Conservation (phyloP, 1,139 yeast species). For the Eremothecium coryli region DNA sequence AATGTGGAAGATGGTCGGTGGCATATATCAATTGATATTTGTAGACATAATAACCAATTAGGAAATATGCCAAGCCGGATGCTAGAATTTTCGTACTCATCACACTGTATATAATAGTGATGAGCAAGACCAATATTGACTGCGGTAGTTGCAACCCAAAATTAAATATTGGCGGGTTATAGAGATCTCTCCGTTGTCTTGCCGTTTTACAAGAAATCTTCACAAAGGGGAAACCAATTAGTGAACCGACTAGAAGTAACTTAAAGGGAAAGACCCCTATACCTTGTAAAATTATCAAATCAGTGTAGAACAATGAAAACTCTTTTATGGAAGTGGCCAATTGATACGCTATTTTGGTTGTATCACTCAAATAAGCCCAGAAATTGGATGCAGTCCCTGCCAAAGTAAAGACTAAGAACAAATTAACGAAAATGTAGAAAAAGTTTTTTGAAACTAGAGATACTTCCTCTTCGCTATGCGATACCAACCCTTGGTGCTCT, state of each 20-base stretch:
- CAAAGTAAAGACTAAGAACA: conserved; percentile 68
- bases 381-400: conserved; percentile 74
- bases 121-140: conserved; percentile 65
- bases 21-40: conserved; percentile 74
- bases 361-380: conserved; percentile 69
- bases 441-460: conserved; percentile 69
- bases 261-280: conserved; percentile 72
- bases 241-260: conserved; percentile 55
- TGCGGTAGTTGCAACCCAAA: conserved; percentile 78
- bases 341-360: conserved; percentile 65
- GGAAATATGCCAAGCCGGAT: conserved; percentile 65
- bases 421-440: conserved; percentile 67
- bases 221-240: conserved; percentile 49
- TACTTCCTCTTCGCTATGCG: conserved; percentile 67
- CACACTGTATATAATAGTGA: conserved; percentile 67
- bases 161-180: conserved; percentile 69
- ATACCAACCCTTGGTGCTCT: conserved; percentile 58
- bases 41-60: conserved; percentile 67
- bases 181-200: conserved; percentile 56
- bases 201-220: conserved; percentile 57
- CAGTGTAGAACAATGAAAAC: conserved; percentile 63
- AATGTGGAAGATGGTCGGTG: conserved; percentile 79
- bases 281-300: conserved; percentile 65
- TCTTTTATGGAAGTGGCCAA: conserved; percentile 63
- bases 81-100: conserved; percentile 67